Conservation (phyloP, 352 stramenopile species). For the Pythium aristosporum region DNA sequence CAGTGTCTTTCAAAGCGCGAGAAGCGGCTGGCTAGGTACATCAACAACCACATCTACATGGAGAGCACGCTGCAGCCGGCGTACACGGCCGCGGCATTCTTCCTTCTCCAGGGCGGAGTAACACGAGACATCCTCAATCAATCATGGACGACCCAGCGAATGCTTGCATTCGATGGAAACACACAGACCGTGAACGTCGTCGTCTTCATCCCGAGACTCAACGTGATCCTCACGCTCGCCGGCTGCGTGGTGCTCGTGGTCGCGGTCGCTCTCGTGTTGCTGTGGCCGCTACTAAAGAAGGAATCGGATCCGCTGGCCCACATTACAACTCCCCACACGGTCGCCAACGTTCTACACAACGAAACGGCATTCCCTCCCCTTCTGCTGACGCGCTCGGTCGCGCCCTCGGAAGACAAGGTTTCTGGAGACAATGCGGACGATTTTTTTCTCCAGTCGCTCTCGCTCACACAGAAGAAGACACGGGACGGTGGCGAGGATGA, state of each 20-base stretch:
- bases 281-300: neutral
- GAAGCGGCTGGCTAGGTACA: neutral
- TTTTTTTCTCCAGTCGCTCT: too few relatives aligned
- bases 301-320: neutral
- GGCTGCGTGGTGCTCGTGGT: neutral
- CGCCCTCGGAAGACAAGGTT: too few relatives aligned
- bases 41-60: constrained; percentile 9
- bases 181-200: neutral
- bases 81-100: constrained; percentile 3
- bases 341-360: neutral
- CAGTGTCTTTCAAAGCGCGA: neutral
- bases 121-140: neutral
- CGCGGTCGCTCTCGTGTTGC: neutral
- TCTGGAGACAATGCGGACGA: too few relatives aligned
- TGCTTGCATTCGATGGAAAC: neutral
- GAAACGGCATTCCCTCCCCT: neutral
- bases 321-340: neutral
- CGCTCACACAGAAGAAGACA: too few relatives aligned
- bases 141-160: neutral
- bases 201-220: neutral
- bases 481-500: too few relatives aligned
- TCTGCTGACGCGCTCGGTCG: neutral
- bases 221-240: neutral
- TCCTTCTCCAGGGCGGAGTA: neutral
- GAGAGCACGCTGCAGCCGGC: neutral